Evolutionary conservation across 2,329 filamentous ascomycete species (phyloP).

Genomic region (Chaetomium strumarium): DNA sequence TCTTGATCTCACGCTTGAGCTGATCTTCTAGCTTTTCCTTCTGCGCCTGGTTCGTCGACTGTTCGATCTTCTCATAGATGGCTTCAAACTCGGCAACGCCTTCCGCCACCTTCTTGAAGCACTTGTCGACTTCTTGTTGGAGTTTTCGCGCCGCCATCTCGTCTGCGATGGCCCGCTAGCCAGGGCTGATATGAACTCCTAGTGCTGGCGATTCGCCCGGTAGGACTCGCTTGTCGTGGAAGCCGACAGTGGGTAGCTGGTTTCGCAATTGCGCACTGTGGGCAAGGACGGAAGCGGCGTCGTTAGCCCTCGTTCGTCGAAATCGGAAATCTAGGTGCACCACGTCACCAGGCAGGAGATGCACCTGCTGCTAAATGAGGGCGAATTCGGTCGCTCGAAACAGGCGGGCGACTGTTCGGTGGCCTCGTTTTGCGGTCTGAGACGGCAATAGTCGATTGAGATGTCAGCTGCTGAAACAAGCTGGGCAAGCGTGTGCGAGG

Average conservation of each 20-base stretch:
- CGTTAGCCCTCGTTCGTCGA: conserved; percentile 3
- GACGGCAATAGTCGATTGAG: neutral
- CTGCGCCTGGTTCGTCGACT: conserved; percentile 85
- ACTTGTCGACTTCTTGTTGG: conserved; percentile 97
- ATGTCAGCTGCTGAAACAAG: conserved; percentile 8
- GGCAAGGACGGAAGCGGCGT: neutral
- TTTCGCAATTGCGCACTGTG: conserved; percentile 5
- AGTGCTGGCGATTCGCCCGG: conserved; percentile 7
- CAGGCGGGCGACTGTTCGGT: neutral
- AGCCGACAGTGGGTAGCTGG: neutral
- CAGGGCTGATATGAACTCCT: neutral
- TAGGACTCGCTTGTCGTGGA: conserved; percentile 1
- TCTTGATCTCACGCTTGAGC: conserved; percentile 99
- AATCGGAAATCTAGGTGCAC: conserved; percentile 1
- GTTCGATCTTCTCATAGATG: conserved; percentile 97
- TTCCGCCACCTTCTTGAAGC: conserved; percentile 97
- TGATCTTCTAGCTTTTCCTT: conserved; percentile 98
- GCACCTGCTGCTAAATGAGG: conserved; percentile 3
- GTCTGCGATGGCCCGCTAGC: conserved; percentile 23
- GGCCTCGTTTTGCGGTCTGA: conserved; percentile 3
- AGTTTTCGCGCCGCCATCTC: conserved; percentile 93
- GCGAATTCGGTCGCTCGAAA: neutral
- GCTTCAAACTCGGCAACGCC: conserved; percentile 86
- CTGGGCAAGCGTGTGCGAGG: conserved; percentile 1
- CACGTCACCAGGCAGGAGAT: conserved; percentile 6